These are phyloP conservation scores for Mycena leptocephala DNA, from an alignment of 768 basidiomycete genomes.

Conservation along the genomic window DNA sequence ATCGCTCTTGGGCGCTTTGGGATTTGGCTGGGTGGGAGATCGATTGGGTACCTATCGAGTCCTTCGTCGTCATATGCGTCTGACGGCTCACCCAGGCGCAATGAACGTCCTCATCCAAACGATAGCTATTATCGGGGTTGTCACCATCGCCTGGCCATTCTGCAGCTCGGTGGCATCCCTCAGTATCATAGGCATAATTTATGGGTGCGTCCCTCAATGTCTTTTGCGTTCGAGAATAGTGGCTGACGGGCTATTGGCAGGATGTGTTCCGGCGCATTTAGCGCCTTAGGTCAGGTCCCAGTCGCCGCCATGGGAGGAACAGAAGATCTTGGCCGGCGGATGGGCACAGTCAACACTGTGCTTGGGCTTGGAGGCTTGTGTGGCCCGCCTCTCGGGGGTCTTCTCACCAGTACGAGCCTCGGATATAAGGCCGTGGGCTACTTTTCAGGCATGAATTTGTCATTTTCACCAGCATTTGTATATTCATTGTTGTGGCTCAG, in stretches of 20 bases:
- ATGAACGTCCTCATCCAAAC: background rate
- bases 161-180: background rate
- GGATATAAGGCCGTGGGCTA: too few species aligned
- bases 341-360: background rate
- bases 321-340: background rate
- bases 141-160: background rate
- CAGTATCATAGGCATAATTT: background rate
- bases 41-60: background rate
- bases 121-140: background rate
- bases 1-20: background rate
- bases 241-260: background rate
- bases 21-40: background rate
- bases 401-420: too few species aligned
- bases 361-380: too few species aligned
- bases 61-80: background rate
- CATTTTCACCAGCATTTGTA: background rate
- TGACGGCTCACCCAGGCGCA: background rate
- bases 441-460: background rate
- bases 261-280: background rate
- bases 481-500: background rate
- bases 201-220: background rate
- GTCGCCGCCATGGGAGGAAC: background rate
- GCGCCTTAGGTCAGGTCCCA: background rate
- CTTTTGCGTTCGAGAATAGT: background rate
- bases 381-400: too few species aligned